phyloP scores from a whole-genome alignment of 805 yeast species.

The Lipomyces orientalis region DNA sequence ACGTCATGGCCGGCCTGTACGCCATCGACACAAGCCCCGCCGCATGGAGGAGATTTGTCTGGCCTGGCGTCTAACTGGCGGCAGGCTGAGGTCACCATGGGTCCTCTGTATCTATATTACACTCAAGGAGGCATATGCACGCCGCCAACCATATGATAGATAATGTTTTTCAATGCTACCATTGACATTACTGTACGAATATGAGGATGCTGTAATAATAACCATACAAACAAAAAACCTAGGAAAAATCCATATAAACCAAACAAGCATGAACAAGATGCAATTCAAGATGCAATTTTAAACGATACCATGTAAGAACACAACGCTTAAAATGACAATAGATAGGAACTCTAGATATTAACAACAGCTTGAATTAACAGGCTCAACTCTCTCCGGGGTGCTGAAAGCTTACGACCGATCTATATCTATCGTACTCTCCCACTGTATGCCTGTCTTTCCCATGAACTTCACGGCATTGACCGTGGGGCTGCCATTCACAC shows the following conservation, averaged over 20 bases:
- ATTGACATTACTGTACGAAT: neutral
- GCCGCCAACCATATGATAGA: no score
- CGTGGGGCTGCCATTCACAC: constrained; percentile 23
- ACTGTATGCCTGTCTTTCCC: constrained; percentile 27
- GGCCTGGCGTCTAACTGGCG: no score
- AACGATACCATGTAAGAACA: neutral
- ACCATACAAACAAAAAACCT: neutral
- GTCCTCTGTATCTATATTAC: no score
- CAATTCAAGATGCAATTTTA: constrained; percentile 12
- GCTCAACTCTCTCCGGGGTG: no score
- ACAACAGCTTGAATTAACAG: no score
- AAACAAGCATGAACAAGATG: neutral
- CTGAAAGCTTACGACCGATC: constrained; percentile 8
- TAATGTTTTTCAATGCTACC: neutral
- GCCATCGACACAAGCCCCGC: no score
- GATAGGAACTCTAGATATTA: no score
- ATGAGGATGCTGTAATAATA: neutral
- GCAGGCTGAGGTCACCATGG: no score
- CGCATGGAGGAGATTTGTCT: no score
- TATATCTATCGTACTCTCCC: constrained; percentile 38
- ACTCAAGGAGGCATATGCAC: no score
- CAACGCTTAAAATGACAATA: neutral
- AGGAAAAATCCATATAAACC: neutral
- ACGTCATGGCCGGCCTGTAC: no score
- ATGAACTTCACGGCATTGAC: constrained; percentile 19